These are phyloP conservation scores for Debaryomyces maramus DNA, from an alignment of 805 yeast genomes.

Conservation along the genomic window DNA sequence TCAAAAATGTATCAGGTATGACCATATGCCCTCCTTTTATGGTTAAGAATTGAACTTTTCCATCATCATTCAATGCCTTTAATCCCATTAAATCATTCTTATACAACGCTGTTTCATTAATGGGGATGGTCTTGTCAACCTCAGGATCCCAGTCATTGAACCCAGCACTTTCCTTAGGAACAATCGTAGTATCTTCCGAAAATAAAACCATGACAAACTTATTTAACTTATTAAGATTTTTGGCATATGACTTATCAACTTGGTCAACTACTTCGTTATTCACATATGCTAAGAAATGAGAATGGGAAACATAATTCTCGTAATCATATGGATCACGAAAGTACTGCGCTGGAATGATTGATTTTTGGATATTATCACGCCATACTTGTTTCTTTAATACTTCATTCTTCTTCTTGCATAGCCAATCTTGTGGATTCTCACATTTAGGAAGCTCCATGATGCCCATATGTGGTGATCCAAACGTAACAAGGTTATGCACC, in stretches of 20 bases:
- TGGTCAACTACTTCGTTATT: conserved; percentile 55
- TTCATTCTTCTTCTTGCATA: conserved; percentile 56
- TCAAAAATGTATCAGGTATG: conserved; percentile 53
- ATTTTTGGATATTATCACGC: conserved; percentile 53
- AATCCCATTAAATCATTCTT: conserved; percentile 62
- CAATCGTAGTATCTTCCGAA: conserved; percentile 61
- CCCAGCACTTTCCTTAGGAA: conserved; percentile 73
- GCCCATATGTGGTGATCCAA: conserved; percentile 83
- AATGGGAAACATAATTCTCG: conserved; percentile 54
- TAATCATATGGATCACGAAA: conserved; percentile 61
- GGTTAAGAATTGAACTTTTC: conserved; percentile 47
- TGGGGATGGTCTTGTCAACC: conserved; percentile 43
- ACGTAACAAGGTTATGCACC: conserved; percentile 59
- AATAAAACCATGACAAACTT: conserved; percentile 62
- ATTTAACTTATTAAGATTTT: conserved; percentile 45
- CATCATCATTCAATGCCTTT: conserved; percentile 41
- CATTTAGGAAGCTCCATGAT: conserved; percentile 68
- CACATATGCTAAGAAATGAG: conserved; percentile 60
- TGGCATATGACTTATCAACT: conserved; percentile 40
- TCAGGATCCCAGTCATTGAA: conserved; percentile 53
- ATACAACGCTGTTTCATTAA: conserved; percentile 51
- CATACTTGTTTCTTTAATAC: conserved; percentile 62
- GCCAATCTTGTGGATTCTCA: conserved; percentile 48
- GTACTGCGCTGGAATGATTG: conserved; percentile 71
- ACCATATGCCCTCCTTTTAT: conserved; percentile 67